These are phyloP conservation scores for Penicillium angulare DNA, from an alignment of 495 filamentous ascomycete species.

Conservation along the genomic window DNA sequence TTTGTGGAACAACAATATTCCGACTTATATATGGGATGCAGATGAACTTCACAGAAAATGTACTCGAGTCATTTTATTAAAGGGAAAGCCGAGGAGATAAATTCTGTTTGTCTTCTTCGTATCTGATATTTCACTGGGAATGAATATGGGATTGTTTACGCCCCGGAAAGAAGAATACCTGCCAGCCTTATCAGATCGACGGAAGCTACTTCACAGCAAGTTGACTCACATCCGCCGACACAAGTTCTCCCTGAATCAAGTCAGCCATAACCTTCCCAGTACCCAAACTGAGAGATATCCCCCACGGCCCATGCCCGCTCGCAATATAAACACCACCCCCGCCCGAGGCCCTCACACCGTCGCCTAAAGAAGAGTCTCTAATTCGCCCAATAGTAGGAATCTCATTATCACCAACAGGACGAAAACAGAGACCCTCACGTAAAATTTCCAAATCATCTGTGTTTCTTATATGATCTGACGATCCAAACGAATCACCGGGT, in stretches of 20 bases:
- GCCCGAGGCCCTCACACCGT: slow-evolving; percentile 35
- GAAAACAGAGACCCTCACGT: slow-evolving; percentile 67
- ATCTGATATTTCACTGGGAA: too few species aligned
- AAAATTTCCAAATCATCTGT: slow-evolving; percentile 60
- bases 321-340: slow-evolving; percentile 67
- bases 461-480: slow-evolving; percentile 21
- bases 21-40: slow-evolving; percentile 2
- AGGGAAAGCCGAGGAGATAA: too few species aligned
- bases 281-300: slow-evolving; percentile 59
- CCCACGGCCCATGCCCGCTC: slow-evolving; percentile 74
- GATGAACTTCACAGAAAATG: too few species aligned
- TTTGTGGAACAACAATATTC: slow-evolving; percentile 15
- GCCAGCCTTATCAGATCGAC: background rate
- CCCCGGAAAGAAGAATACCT: too few species aligned
- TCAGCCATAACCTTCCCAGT: slow-evolving; percentile 66
- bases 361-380: slow-evolving; percentile 52
- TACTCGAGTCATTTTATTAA: too few species aligned
- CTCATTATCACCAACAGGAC: slow-evolving; percentile 63
- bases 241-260: slow-evolving; percentile 53
- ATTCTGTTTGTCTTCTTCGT: too few species aligned
- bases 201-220: slow-evolving; percentile 37
- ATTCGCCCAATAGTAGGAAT: slow-evolving; percentile 60
- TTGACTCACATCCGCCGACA: slow-evolving; percentile 49
- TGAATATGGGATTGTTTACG: too few species aligned
- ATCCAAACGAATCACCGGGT: slow-evolving; percentile 10